Conservation (phyloP, 2,329 filamentous ascomycete genomes). For the Fusarium verticillioides region DNA sequence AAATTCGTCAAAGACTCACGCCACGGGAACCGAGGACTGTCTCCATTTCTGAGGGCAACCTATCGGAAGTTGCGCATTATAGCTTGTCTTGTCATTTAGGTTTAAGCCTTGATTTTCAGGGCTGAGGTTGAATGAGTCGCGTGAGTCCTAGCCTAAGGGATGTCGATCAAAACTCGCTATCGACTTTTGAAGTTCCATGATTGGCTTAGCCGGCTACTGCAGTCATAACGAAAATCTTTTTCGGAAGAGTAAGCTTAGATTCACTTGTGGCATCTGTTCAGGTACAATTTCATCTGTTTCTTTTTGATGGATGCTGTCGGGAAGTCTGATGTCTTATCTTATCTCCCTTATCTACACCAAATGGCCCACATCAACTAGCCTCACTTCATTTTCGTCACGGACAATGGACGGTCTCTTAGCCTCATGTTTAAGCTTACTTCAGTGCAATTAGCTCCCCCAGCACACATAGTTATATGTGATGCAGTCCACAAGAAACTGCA, state of each 20-base stretch:
- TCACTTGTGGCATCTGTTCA: no score
- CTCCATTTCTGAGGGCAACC: neutral
- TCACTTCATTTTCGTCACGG: no score
- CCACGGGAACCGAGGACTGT: neutral
- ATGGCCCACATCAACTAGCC: no score
- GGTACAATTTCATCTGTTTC: neutral
- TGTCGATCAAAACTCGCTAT: neutral
- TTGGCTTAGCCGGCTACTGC: fast-evolving
- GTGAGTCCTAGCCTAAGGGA: neutral
- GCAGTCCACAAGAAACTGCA: neutral
- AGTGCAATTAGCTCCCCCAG: neutral
- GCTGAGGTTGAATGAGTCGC: neutral
- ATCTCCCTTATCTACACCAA: neutral
- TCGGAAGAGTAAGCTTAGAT: neutral
- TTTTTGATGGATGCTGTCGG: neutral
- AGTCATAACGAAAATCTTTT: neutral
- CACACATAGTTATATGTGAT: fast-evolving
- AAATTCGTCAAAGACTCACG: neutral
- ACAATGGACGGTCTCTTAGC: neutral
- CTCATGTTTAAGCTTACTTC: neutral
- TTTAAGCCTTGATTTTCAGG: neutral
- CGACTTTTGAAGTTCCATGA: no score
- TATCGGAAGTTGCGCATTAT: neutral
- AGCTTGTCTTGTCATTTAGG: no score
- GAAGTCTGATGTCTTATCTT: neutral